Percentiles rank a stretch among this genome's conserved stretches.
Conservation (phyloP, 495 filamentous ascomycete genomes). For the Gamarada debralockiae region DNA sequence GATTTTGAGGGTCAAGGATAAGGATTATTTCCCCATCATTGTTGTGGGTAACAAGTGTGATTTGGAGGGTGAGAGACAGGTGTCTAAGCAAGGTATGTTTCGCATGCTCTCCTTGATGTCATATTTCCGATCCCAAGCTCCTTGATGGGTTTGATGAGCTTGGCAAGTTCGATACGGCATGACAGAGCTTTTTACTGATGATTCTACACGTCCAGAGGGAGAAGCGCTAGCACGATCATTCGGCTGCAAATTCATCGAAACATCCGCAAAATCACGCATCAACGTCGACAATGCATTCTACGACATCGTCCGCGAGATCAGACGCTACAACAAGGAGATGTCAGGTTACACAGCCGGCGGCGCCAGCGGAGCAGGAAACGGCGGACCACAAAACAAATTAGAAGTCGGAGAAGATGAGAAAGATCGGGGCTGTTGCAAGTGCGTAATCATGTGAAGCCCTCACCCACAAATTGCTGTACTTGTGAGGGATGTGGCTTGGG, state of each 20-base stretch:
- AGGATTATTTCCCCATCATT: conserved; percentile 98
- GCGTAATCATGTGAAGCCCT: conserved; percentile 79
- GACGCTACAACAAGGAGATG: conserved; percentile 97
- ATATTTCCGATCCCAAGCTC: neutral
- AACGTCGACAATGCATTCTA: conserved; percentile 99
- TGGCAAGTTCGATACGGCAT: neutral
- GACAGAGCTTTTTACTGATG: neutral
- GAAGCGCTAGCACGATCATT: conserved; percentile 81
- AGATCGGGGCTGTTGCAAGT: conserved; percentile 81
- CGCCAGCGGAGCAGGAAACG: conserved; percentile 54
- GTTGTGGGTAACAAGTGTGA: conserved; percentile 99
- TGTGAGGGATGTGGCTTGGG: neutral
- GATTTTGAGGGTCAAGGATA: conserved; percentile 97
- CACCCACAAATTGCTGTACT: too few species aligned
- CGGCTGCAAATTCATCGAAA: conserved; percentile 97
- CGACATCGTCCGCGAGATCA: conserved; percentile 95
- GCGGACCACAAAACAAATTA: conserved; percentile 66
- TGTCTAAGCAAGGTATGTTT: conserved; percentile 80
- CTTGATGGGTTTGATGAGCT: neutral
- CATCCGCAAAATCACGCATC: conserved; percentile 94
- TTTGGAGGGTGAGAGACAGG: conserved; percentile 86
- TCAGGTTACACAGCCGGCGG: conserved; percentile 71
- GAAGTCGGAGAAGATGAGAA: conserved; percentile 71
- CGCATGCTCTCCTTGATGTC: neutral
- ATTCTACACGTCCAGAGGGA: conserved; percentile 64